phyloP scores from a whole-genome alignment of 805 yeast species.

The Candida qinlingensis region DNA sequence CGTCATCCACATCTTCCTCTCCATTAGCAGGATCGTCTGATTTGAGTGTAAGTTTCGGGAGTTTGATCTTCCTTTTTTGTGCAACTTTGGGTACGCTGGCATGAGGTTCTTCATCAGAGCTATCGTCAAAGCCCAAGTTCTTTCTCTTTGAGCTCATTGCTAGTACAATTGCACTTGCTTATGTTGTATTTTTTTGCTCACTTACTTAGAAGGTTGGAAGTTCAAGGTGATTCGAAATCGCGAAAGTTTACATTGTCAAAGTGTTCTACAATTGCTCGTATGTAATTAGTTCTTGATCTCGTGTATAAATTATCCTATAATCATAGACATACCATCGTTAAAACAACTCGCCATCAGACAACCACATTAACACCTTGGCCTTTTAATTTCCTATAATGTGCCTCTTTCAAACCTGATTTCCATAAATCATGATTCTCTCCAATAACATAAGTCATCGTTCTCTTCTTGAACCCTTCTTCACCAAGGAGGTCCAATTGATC shows the following conservation, averaged over 20 bases:
- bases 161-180: not conserved
- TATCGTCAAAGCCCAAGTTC: conserved; percentile 19
- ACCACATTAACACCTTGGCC: conserved; percentile 46
- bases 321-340: not conserved
- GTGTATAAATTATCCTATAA: not conserved
- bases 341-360: not conserved
- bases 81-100: not conserved
- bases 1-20: conserved; percentile 7
- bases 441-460: conserved; percentile 57
- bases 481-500: conserved; percentile 57
- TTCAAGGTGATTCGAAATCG: no score
- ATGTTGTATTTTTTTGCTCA: not conserved
- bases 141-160: conserved; percentile 8
- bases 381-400: conserved; percentile 39
- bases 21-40: not conserved
- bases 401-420: conserved; percentile 32
- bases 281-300: no score
- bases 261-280: no score
- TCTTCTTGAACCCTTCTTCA: conserved; percentile 49
- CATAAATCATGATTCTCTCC: conserved; percentile 80
- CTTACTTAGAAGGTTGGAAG: no score
- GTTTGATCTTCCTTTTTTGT: conserved; percentile 7
- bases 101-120: conserved; percentile 2
- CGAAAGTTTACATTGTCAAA: no score
- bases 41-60: conserved; percentile 10